These are phyloP conservation scores for Glycine tomentella DNA, from an alignment of 306 rosid genomes.

Conservation along the genomic window DNA sequence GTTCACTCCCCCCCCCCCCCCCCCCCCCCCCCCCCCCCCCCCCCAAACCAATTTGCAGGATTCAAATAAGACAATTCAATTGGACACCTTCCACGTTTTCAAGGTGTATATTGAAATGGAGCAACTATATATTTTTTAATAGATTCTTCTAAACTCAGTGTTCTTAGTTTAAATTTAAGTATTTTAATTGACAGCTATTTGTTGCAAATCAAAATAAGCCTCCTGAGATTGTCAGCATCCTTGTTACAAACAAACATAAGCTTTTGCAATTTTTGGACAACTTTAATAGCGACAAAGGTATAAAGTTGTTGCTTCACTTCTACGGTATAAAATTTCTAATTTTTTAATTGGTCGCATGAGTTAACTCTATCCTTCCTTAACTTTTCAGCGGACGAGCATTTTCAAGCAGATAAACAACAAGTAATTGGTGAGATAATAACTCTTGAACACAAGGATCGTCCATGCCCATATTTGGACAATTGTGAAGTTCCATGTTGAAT, in stretches of 20 bases:
- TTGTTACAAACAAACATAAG: constrained; percentile 62
- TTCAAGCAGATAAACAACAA: constrained; percentile 64
- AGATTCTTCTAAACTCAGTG: neutral
- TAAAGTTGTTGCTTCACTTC: neutral
- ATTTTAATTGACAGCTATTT: constrained; percentile 52
- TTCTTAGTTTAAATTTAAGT: neutral
- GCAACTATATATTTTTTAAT: neutral
- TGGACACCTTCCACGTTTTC: constrained; percentile 65
- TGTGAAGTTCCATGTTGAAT: constrained; percentile 46
- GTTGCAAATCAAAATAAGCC: constrained; percentile 72
- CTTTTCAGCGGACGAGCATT: constrained; percentile 57
- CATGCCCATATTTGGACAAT: constrained; percentile 42
- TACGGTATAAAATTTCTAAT: too few species aligned
- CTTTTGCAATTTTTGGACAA: constrained; percentile 59
- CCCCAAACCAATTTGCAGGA: constrained; percentile 58
- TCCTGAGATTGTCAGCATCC: constrained; percentile 56
- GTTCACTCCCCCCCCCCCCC: too few species aligned
- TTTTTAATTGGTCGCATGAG: neutral
- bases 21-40: too few species aligned
- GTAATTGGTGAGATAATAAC: constrained; percentile 55
- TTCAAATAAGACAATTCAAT: constrained; percentile 63
- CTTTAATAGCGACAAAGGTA: constrained; percentile 62
- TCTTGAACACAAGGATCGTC: constrained; percentile 42
- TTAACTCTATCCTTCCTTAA: neutral
- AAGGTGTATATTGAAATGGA: constrained; percentile 49